Evolutionary conservation across 257 asterid genomes (phyloP).

Genomic region (Linderniella brevidens): DNA sequence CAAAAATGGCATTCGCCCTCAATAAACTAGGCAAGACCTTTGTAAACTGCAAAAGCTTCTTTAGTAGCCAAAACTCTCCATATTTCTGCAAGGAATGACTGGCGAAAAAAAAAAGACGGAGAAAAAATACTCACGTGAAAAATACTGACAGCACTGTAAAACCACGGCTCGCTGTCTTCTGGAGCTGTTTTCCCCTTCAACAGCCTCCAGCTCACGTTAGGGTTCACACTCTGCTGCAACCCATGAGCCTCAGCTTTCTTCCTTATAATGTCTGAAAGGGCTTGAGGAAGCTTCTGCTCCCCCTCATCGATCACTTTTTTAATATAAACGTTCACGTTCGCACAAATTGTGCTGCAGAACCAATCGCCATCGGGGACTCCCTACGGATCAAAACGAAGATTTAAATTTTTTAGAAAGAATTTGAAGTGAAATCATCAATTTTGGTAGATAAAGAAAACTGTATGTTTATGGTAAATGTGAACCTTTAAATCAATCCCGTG

Average conservation of each 20-base stretch:
- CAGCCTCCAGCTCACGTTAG: conserved; percentile 53
- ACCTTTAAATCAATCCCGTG: conserved; percentile 63
- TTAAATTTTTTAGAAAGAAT: too few relatives aligned
- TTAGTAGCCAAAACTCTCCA: neutral
- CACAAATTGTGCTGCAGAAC: conserved; percentile 70
- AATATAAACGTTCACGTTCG: conserved; percentile 32
- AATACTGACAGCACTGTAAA: conserved; percentile 55
- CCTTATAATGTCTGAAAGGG: conserved; percentile 22
- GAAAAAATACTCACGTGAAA: conserved; percentile 47
- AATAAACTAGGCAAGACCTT: conserved; percentile 5
- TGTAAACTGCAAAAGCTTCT: neutral
- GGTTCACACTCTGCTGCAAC: conserved; percentile 31
- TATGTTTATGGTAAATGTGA: conserved; percentile 4
- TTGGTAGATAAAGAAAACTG: neutral
- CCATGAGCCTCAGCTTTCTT: conserved; percentile 28
- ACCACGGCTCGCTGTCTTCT: conserved; percentile 42
- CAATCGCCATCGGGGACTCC: conserved; percentile 64
- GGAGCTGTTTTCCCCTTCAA: conserved; percentile 50
- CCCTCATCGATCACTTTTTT: conserved; percentile 39
- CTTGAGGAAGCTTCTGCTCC: conserved; percentile 49
- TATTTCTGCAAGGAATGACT: neutral
- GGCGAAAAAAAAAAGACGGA: neutral
- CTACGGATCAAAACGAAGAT: conserved; percentile 17
- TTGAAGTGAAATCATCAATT: too few relatives aligned
- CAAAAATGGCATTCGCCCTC: too few relatives aligned